These are phyloP conservation scores for Solanum verrucosum DNA, from an alignment of 257 asterid species.

Conservation along the genomic window DNA sequence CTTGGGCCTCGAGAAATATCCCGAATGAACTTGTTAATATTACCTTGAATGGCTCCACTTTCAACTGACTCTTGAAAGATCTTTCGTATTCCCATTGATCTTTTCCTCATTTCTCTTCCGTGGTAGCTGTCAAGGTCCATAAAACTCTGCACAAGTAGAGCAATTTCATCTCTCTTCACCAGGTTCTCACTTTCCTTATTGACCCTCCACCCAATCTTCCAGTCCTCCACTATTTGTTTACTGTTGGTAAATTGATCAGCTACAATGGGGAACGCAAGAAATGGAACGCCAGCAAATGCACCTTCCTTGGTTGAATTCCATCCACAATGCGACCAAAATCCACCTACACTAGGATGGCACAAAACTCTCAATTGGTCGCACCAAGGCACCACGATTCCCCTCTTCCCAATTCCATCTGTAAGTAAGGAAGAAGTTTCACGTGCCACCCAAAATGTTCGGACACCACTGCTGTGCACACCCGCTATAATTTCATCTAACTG, in stretches of 20 bases:
- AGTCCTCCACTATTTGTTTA: constrained; percentile 51
- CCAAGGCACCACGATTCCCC: constrained; percentile 45
- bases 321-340: constrained; percentile 79
- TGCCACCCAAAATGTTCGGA: constrained; percentile 59
- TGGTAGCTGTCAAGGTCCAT: constrained; percentile 40
- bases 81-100: constrained; percentile 22
- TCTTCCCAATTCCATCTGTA: constrained; percentile 22
- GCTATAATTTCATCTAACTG: constrained; percentile 54
- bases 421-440: constrained; percentile 47
- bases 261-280: constrained; percentile 42
- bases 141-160: constrained; percentile 27
- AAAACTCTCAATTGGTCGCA: constrained; percentile 52
- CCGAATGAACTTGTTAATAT: constrained; percentile 17
- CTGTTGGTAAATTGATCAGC: constrained; percentile 45
- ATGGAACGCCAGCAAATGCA: constrained; percentile 42
- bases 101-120: constrained; percentile 21
- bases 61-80: constrained; percentile 13
- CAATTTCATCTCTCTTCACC: constrained; percentile 23
- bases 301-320: constrained; percentile 65
- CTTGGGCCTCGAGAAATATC: constrained; percentile 5
- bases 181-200: constrained; percentile 17
- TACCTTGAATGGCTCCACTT: constrained; percentile 33
- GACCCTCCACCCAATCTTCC: constrained; percentile 56
- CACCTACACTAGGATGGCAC: constrained; percentile 47
- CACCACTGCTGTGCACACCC: constrained; percentile 46